A percentile compares a stretch with the other conserved stretches of the same genome.
phyloP scores from a whole-genome alignment of 192 early-diverging fungal genomes.

The Phlyctochytrium arcticum region DNA sequence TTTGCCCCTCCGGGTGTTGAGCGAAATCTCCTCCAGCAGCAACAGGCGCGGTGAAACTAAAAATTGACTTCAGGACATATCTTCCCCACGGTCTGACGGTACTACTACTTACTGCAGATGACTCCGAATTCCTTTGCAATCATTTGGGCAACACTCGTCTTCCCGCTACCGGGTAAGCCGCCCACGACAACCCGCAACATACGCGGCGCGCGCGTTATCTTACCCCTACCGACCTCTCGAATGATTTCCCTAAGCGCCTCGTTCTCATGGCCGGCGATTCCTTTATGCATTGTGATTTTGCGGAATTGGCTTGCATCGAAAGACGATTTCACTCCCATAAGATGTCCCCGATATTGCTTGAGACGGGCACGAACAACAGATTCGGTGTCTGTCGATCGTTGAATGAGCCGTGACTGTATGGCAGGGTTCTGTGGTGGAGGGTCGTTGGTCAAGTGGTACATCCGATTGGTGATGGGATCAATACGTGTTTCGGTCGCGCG shows the following conservation, averaged over 20 bases:
- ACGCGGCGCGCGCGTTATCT: constrained; percentile 37
- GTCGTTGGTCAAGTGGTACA: constrained; percentile 32
- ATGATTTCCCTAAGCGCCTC: constrained; percentile 27
- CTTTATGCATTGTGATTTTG: constrained; percentile 25
- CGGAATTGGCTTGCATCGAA: constrained; percentile 10
- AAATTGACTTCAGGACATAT: too few relatives aligned
- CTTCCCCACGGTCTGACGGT: neutral
- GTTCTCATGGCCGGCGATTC: constrained; percentile 26
- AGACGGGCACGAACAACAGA: constrained; percentile 14
- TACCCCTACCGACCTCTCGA: constrained; percentile 19
- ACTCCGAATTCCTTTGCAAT: constrained; percentile 37
- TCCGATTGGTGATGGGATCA: constrained; percentile 40
- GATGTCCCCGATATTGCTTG: constrained; percentile 22
- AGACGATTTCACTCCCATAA: constrained; percentile 2
- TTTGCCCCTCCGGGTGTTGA: constrained; percentile 3
- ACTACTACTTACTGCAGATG: constrained; percentile 37
- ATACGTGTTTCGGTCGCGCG: constrained; percentile 23
- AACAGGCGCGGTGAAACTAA: constrained; percentile 49
- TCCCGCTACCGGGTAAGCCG: constrained; percentile 47
- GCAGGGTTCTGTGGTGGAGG: constrained; percentile 32
- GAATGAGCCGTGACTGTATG: constrained; percentile 33
- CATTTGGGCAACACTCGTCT: constrained; percentile 33
- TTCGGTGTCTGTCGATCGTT: constrained; percentile 27
- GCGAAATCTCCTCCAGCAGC: constrained; percentile 40
- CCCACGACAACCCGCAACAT: constrained; percentile 34